Evolutionary conservation across 805 yeast species (phyloP).

Genomic region (Blastobotrys americana): DNA sequence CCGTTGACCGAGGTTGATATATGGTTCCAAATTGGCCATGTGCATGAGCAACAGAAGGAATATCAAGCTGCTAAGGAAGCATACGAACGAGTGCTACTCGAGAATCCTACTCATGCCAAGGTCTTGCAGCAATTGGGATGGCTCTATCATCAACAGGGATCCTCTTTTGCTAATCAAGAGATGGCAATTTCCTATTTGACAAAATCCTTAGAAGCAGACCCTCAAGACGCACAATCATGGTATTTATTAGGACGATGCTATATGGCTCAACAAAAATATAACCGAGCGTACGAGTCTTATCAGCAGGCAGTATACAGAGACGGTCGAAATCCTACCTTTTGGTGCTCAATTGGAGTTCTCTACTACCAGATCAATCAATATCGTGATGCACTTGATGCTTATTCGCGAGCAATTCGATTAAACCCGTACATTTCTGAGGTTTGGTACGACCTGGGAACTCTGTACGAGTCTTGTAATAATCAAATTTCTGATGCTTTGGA

Average conservation of each 20-base stretch:
- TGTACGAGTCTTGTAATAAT: conserved; percentile 95
- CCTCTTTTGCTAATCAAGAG: conserved; percentile 69
- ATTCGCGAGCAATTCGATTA: conserved; percentile 89
- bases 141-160: conserved; percentile 68
- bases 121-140: conserved; percentile 95
- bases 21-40: conserved; percentile 98
- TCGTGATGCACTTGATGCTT: conserved; percentile 95
- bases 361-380: conserved; percentile 95
- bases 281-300: conserved; percentile 95
- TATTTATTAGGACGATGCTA: conserved; percentile 93
- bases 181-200: conserved; percentile 73
- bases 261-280: conserved; percentile 91
- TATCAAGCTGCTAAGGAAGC: conserved; percentile 91
- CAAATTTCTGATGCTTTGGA: conserved; percentile 92
- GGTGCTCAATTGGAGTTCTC: conserved; percentile 93
- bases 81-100: conserved; percentile 82
- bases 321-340: conserved; percentile 93
- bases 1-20: conserved; percentile 95
- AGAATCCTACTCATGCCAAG: conserved; percentile 90
- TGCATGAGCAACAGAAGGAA: conserved; percentile 87
- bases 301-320: conserved; percentile 98
- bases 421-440: conserved; percentile 96
- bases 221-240: conserved; percentile 94
- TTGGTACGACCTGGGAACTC: conserved; percentile 96
- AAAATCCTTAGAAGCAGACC: conserved; percentile 84